Evolutionary conservation across 2,329 filamentous ascomycete genomes (phyloP).

Genomic region (Cercospora janseana): DNA sequence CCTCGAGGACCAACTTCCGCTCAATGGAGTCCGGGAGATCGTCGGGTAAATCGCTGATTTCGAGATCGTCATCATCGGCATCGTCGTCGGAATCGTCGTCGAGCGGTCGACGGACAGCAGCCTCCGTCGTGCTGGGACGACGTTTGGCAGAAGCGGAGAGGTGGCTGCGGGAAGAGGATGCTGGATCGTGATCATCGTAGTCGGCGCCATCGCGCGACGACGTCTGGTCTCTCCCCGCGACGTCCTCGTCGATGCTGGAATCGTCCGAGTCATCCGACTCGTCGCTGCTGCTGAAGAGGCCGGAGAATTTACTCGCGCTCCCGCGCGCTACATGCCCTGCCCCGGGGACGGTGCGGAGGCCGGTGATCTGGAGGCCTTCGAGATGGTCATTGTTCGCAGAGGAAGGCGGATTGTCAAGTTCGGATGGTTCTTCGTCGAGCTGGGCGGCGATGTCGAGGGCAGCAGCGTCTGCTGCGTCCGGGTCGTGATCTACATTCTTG

Average conservation of each 20-base stretch:
- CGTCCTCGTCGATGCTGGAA: conserved; percentile 23
- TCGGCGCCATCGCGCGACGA: conserved; percentile 44
- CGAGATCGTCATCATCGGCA: conserved; percentile 25
- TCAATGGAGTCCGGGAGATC: conserved; percentile 14
- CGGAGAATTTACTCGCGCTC: conserved; percentile 28
- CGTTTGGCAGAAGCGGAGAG: conserved; percentile 6
- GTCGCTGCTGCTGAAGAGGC: conserved; percentile 37
- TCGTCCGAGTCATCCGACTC: conserved; percentile 51
- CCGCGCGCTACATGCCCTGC: conserved; percentile 11
- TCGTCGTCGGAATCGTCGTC: conserved; percentile 35
- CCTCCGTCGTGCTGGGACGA: conserved; percentile 39
- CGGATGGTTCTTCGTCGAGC: conserved; percentile 33
- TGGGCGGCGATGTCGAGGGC: conserved; percentile 35
- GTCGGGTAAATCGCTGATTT: conserved; percentile 4
- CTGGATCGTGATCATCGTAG: conserved; percentile 46
- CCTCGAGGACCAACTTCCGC: conserved; percentile 18
- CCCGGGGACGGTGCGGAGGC: conserved; percentile 25
- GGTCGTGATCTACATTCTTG: conserved; percentile 34
- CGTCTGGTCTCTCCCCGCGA: conserved; percentile 38
- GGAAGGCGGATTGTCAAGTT: conserved; percentile 7
- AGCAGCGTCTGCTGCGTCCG: conserved; percentile 35
- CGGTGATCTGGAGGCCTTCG: conserved; percentile 30
- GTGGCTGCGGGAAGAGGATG: background rate
- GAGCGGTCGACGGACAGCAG: conserved; percentile 34
- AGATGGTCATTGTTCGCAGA: conserved; percentile 12